Base-by-base conservation (phyloP, 2,329 filamentous ascomycete genomes). In the Colletotrichum phormii region DNA sequence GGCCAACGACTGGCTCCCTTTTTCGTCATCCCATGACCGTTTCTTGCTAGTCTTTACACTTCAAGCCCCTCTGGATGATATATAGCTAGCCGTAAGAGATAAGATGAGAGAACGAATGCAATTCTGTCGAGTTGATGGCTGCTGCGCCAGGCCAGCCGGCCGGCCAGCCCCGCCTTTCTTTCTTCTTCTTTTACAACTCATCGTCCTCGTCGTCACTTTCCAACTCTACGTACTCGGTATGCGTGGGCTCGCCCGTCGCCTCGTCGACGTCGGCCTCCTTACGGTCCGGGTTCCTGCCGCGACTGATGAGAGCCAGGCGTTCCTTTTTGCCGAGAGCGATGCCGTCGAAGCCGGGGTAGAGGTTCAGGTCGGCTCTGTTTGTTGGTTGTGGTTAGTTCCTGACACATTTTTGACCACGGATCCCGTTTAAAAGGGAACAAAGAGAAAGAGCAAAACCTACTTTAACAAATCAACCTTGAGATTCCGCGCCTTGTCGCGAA, bases 401-500 rank as follows among this genome's bases (percentile, higher is more conserved):
- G 24, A 26, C 24, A 26, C 24, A 26, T 26, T 26, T 26, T 26
- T 26, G 24, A 26, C 24, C 3, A 26, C 3, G 24, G 24, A 26
- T 26, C 24, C 24, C 24, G 24, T 26, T 26, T 26, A 26, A 26
- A 26, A 26, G 24, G 24, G 24, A 26, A 26, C 24, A 26, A 22
- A 24, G 51, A 12, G n/a, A 42, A 26, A 26, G 2, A 35, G 11
- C 46, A 7, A 7, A 9, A 79, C 82, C 70, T 75, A 83, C 82
- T 83, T 83, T 18, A 90, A 80, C 58, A 87, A 83, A 37, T 87
- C 84, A 46, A 88, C 86, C 81, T 90, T 90, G 67, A 89, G 75
- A 68, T 89, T 86, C 62, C 89, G 86, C n/a, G 89, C 89, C 79
- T 87, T 88, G 82, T 90, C 89, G 7, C 89, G 87, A 69, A 88